phyloP scores from a whole-genome alignment of 2,329 filamentous ascomycete species.

The Lachnellula subtilissima region DNA sequence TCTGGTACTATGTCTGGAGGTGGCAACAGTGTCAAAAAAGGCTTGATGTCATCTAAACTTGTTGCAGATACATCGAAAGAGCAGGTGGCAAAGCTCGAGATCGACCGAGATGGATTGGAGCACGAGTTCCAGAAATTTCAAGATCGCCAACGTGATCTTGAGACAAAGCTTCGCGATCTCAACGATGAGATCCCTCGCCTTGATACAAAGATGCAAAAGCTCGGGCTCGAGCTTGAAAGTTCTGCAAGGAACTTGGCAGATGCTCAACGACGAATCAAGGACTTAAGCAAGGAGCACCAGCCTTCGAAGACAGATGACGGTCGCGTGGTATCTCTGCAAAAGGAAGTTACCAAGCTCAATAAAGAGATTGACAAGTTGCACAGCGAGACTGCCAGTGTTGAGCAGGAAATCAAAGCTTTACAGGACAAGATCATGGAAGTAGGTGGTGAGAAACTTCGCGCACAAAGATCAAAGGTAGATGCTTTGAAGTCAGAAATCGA shows the following conservation, averaged over 20 bases:
- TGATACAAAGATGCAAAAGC: constrained; percentile 88
- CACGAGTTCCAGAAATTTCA: constrained; percentile 79
- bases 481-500: constrained; percentile 80
- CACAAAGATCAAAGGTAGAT: constrained; percentile 88
- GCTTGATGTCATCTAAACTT: constrained; percentile 94
- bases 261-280: constrained; percentile 77
- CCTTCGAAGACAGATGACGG: constrained; percentile 75
- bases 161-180: constrained; percentile 66
- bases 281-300: constrained; percentile 75
- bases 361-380: constrained; percentile 76
- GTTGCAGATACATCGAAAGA: constrained; percentile 83
- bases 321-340: constrained; percentile 67
- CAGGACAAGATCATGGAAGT: constrained; percentile 99
- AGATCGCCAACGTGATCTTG: constrained; percentile 75
- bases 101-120: constrained; percentile 80
- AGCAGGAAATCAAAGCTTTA: constrained; percentile 85
- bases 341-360: constrained; percentile 70
- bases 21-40: constrained; percentile 82
- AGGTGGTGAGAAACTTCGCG: constrained; percentile 85
- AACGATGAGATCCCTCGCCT: constrained; percentile 75
- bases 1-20: constrained; percentile 99
- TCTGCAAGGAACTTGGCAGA: constrained; percentile 79
- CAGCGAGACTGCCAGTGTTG: constrained; percentile 80
- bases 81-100: constrained; percentile 80
- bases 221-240: constrained; percentile 82